Evolutionary conservation across 768 basidiomycete species (phyloP).

Genomic region (Termitomyces sp.): DNA sequence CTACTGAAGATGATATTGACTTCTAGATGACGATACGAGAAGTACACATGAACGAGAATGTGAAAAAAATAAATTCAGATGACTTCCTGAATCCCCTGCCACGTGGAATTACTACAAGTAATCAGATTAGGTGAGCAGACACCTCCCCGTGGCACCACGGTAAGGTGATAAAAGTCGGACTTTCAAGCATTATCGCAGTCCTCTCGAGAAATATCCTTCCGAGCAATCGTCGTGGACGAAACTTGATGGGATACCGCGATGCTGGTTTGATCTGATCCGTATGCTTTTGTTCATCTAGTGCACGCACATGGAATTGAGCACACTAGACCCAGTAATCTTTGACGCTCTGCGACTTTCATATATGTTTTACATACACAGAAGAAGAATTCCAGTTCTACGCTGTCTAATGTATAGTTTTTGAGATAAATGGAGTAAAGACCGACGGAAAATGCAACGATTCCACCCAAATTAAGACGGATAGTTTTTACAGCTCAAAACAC

Average conservation of each 20-base stretch:
- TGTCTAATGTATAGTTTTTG: conserved; percentile 1
- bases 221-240: neutral
- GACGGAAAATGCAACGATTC: neutral
- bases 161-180: neutral
- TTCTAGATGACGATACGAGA: neutral
- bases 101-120: no score
- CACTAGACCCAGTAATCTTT: neutral
- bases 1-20: neutral
- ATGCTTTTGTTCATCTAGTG: neutral
- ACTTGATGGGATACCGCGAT: neutral
- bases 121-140: neutral
- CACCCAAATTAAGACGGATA: neutral
- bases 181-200: neutral
- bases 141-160: no score
- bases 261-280: neutral
- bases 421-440: conserved; percentile 1
- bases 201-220: neutral
- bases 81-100: neutral
- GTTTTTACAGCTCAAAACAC: neutral
- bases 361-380: neutral
- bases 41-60: no score
- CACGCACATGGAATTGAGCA: neutral
- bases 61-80: neutral
- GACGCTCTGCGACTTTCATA: neutral
- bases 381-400: neutral